Evolutionary conservation across 108 stramenopile species (phyloP).

Genomic region (Nitzschia sp.): DNA sequence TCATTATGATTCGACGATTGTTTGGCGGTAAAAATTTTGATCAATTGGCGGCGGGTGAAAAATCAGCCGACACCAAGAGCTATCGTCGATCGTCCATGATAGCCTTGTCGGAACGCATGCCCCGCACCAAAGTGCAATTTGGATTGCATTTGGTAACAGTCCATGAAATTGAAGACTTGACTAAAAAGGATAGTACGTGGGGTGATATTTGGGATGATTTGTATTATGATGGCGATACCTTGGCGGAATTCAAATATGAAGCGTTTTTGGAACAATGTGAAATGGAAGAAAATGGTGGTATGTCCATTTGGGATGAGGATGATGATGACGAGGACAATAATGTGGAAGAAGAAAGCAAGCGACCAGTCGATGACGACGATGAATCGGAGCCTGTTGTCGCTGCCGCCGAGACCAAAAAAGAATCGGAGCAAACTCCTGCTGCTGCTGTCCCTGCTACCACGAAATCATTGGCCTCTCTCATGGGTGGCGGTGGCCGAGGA

Average conservation of each 20-base stretch:
- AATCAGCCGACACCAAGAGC: neutral
- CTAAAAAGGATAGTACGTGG: slow-evolving; percentile 7
- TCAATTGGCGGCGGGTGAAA: neutral
- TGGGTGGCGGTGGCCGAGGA: no score
- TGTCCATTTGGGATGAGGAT: no score
- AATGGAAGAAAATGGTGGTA: neutral
- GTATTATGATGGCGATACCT: neutral
- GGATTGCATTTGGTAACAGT: neutral
- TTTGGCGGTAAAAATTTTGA: slow-evolving; percentile 11
- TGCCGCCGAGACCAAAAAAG: no score
- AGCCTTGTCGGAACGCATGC: neutral
- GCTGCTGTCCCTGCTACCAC: neutral
- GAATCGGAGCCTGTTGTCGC: neutral
- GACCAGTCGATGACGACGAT: neutral
- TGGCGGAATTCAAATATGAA: slow-evolving; percentile 20
- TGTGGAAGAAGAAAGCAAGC: neutral
- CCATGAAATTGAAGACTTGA: slow-evolving; percentile 14
- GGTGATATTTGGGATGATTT: slow-evolving; percentile 23
- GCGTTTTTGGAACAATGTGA: slow-evolving; percentile 11
- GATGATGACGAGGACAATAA: neutral
- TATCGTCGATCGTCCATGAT: neutral
- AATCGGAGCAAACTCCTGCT: neutral
- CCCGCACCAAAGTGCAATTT: neutral
- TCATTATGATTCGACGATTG: slow-evolving; percentile 2
- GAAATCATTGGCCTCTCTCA: neutral